A percentile compares a stretch with the other conserved stretches of the same genome.
Conservation (phyloP, 768 basidiomycete species). For the Russula sp. region DNA sequence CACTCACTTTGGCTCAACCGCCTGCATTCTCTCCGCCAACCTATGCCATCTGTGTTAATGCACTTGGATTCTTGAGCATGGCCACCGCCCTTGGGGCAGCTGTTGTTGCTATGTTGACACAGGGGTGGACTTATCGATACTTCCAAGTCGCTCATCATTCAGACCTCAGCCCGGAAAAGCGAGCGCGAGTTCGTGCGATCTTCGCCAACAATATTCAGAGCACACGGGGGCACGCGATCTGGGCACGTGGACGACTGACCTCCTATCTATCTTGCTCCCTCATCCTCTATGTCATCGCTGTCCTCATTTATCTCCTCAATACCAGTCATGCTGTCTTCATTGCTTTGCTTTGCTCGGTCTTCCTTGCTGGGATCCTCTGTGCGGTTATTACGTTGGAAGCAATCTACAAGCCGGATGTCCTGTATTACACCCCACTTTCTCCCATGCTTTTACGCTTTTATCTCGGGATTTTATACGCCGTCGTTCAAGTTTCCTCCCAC, state of each 20-base stretch:
- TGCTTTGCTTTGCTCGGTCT: not conserved
- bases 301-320: not conserved
- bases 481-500: not conserved
- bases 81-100: not conserved
- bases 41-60: not conserved
- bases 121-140: not conserved
- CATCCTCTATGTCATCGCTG: not conserved
- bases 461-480: too few relatives aligned
- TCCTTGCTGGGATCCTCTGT: not conserved
- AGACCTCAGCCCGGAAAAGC: not conserved
- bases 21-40: not conserved
- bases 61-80: not conserved
- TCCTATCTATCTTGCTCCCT: not conserved
- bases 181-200: not conserved
- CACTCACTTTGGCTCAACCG: not conserved
- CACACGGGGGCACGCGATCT: not conserved
- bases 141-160: too few relatives aligned
- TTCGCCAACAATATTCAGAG: not conserved
- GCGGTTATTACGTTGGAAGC: not conserved
- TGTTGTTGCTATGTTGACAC: not conserved
- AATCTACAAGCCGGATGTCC: not conserved
- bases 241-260: not conserved
- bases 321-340: not conserved
- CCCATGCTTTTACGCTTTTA: not conserved
- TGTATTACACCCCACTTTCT: not conserved